Conservation (phyloP, 495 filamentous ascomycete species). For the Recurvomyces mirabilis region DNA sequence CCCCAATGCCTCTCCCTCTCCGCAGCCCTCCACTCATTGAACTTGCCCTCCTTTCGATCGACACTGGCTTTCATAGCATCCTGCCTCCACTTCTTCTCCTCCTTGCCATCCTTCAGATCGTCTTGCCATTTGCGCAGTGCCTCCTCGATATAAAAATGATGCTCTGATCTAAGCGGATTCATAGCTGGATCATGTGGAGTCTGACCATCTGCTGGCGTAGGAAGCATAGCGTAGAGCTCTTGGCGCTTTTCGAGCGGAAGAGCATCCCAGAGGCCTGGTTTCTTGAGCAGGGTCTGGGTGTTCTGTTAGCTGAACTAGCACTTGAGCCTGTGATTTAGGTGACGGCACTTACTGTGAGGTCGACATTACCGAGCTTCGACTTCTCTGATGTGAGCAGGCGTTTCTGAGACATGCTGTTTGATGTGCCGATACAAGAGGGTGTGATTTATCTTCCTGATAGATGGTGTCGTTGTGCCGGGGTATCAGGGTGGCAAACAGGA, state of each 20-base stretch:
- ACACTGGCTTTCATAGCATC: constrained; percentile 53
- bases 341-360: constrained; percentile 11
- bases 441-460: too few species aligned
- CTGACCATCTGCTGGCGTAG: not conserved
- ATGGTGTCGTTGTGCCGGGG: too few species aligned
- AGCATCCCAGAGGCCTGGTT: constrained; percentile 15
- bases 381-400: constrained; percentile 13
- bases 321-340: not conserved
- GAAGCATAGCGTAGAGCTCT: constrained; percentile 17
- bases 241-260: constrained; percentile 11
- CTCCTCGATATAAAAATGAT: constrained; percentile 38
- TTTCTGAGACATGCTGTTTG: constrained; percentile 1
- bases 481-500: too few species aligned
- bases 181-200: constrained; percentile 16
- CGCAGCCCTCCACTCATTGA: constrained; percentile 54
- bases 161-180: constrained; percentile 34
- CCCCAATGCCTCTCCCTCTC: constrained; percentile 55
- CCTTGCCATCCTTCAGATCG: constrained; percentile 49
- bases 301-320: not conserved
- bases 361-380: constrained; percentile 11
- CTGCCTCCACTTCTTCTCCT: constrained; percentile 54
- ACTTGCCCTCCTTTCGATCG: constrained; percentile 53
- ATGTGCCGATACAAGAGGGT: too few species aligned
- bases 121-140: constrained; percentile 49
- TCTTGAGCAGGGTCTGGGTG: constrained; percentile 13